Percentiles rank a stretch among this genome's conserved stretches.
These are phyloP conservation scores for Pezizomycotina sp. DNA, from an alignment of 2,329 filamentous ascomycete genomes.

Conservation along the genomic window DNA sequence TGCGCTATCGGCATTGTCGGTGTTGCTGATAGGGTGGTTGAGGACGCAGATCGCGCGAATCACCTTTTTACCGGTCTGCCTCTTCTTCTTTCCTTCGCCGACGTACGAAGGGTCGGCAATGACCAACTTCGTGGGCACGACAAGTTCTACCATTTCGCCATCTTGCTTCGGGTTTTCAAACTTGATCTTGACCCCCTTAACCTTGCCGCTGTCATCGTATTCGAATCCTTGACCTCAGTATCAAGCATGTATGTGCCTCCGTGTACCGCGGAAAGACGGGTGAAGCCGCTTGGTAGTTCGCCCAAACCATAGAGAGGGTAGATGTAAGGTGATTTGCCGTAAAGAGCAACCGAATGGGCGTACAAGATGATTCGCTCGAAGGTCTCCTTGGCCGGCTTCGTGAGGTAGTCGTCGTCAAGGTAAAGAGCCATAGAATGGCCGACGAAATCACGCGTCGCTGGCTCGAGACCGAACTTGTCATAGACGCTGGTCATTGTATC, in stretches of 20 bases:
- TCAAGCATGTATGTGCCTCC: constrained; percentile 99
- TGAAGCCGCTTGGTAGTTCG: constrained; percentile 94
- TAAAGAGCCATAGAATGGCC: constrained; percentile 97
- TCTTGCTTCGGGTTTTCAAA: constrained; percentile 67
- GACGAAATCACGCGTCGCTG: constrained; percentile 81
- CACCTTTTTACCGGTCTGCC: constrained; percentile 71
- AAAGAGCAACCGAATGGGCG: constrained; percentile 91
- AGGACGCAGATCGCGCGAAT: constrained; percentile 95
- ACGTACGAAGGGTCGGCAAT: constrained; percentile 96
- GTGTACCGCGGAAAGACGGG: constrained; percentile 92
- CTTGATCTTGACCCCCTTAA: constrained; percentile 64
- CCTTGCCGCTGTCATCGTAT: constrained; percentile 61
- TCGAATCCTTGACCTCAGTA: constrained; percentile 79
- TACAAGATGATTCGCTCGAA: constrained; percentile 89
- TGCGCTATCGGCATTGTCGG: constrained; percentile 71
- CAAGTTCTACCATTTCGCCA: constrained; percentile 66
- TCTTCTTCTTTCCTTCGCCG: constrained; percentile 48
- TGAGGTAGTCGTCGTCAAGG: constrained; percentile 75
- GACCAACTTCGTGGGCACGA: constrained; percentile 91
- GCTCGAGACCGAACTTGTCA: constrained; percentile 89
- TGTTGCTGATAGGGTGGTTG: constrained; percentile 84
- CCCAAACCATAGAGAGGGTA: constrained; percentile 95
- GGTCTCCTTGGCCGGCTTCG: constrained; percentile 56
- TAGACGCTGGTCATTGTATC: constrained; percentile 97
- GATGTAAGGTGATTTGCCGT: constrained; percentile 98